Conservation (phyloP, 306 rosid genomes). For the Castanopsis chinensis region DNA sequence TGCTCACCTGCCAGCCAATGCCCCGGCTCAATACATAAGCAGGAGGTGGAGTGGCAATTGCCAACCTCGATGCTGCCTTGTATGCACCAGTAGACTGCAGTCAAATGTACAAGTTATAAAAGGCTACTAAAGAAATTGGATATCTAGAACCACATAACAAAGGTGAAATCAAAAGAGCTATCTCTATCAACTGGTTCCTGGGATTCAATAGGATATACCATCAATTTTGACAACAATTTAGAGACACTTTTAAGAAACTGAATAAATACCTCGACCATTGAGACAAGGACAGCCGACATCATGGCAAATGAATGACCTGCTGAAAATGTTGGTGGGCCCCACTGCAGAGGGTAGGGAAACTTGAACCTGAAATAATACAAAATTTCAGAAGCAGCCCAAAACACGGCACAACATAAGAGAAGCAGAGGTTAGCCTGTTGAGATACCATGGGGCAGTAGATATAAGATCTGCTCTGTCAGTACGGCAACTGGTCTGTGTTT, state of each 20-base stretch:
- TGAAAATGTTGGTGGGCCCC: slow-evolving; percentile 99
- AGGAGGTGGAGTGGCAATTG: slow-evolving; percentile 98
- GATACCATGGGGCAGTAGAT: slow-evolving; percentile 88
- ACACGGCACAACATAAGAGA: slow-evolving; percentile 3
- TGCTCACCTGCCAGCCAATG: slow-evolving; percentile 97
- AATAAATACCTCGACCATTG: slow-evolving; percentile 91
- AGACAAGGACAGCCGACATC: slow-evolving; percentile 94
- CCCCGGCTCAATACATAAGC: slow-evolving; percentile 97
- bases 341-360: slow-evolving; percentile 94
- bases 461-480: slow-evolving; percentile 85
- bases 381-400: slow-evolving; percentile 13
- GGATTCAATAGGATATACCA: neutral
- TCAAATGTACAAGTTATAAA: slow-evolving; percentile 11
- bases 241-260: neutral
- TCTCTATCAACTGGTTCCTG: neutral
- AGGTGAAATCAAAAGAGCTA: neutral
- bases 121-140: neutral
- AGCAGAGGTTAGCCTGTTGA: neutral
- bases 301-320: slow-evolving; percentile 95
- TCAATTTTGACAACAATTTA: neutral
- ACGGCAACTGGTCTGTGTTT: slow-evolving; percentile 75
- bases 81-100: slow-evolving; percentile 92
- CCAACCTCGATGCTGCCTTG: slow-evolving; percentile 89
- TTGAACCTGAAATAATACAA: slow-evolving; percentile 61
- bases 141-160: slow-evolving; percentile 8